Percentiles rank a stretch among this genome's conserved stretches.
Conservation (phyloP, 78 protist species). For the Dictyostelium firmibasis region DNA sequence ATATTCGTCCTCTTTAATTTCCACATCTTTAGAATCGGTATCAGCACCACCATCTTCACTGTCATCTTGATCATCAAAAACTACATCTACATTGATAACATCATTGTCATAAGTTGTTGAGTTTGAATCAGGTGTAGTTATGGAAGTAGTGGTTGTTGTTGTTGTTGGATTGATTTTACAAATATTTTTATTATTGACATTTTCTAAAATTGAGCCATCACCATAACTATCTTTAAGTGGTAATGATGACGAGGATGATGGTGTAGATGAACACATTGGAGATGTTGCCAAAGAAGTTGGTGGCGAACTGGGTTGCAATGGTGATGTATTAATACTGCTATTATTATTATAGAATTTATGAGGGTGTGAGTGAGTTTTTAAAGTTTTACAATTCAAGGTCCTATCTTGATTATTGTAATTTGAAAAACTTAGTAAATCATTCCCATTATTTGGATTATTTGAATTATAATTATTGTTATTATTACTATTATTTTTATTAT, state of each 20-base stretch:
- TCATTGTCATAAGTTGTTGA: no score
- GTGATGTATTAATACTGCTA: neutral
- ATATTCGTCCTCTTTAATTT: neutral
- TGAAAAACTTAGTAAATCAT: neutral
- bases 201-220: neutral
- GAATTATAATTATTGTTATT: no score
- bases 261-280: neutral
- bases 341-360: neutral
- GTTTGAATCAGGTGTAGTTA: no score
- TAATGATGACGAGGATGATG: neutral
- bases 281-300: neutral
- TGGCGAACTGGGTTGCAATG: neutral
- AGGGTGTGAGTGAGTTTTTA: neutral
- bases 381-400: neutral
- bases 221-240: neutral
- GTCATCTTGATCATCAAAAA: no score
- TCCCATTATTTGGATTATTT: neutral
- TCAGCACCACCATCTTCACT: no score
- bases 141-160: no score
- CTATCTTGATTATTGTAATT: neutral
- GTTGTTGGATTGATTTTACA: no score
- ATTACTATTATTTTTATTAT: no score
- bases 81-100: no score
- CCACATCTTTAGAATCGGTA: neutral
- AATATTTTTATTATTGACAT: no score